These are phyloP conservation scores for Microthyrium microscopicum DNA, from an alignment of 2,329 filamentous ascomycete species.

Conservation along the genomic window DNA sequence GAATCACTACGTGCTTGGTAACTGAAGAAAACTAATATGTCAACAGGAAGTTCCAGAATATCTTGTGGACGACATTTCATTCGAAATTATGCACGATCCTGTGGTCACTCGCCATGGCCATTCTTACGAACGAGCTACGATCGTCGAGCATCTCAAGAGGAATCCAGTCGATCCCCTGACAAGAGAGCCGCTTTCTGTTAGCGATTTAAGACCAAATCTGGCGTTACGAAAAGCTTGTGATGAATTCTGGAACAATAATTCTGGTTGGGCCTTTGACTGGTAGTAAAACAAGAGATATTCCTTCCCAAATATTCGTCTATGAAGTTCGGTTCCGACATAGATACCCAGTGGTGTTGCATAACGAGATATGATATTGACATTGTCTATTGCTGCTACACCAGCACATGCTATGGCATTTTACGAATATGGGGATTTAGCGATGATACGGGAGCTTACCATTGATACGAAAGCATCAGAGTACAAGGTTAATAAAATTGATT, in stretches of 20 bases:
- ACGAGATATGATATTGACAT: too few relatives aligned
- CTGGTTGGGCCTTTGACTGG: slow-evolving; percentile 83
- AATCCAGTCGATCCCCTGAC: slow-evolving; percentile 69
- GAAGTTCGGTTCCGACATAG: too few relatives aligned
- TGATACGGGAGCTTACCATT: too few relatives aligned
- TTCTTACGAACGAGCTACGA: slow-evolving; percentile 73
- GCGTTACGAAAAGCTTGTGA: slow-evolving; percentile 66
- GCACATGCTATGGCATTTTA: too few relatives aligned
- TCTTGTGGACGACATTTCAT: slow-evolving; percentile 60
- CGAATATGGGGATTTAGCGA: too few relatives aligned
- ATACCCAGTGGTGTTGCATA: too few relatives aligned
- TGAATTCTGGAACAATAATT: slow-evolving; percentile 67
- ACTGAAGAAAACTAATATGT: slow-evolving; percentile 4
- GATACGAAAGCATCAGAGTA: too few relatives aligned
- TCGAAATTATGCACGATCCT: slow-evolving; percentile 57
- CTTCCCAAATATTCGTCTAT: too few relatives aligned
- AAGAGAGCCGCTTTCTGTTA: slow-evolving; percentile 49
- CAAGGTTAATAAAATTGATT: too few relatives aligned
- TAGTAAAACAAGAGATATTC: too few relatives aligned
- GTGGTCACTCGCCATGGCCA: slow-evolving; percentile 65
- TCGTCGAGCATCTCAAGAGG: slow-evolving; percentile 70
- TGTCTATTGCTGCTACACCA: too few relatives aligned
- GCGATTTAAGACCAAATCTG: slow-evolving; percentile 67
- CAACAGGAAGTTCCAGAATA: slow-evolving; percentile 53
- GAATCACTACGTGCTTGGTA: slow-evolving; percentile 19